phyloP scores from a whole-genome alignment of 805 yeast species.

The Saccharomycopsis fodiens region DNA sequence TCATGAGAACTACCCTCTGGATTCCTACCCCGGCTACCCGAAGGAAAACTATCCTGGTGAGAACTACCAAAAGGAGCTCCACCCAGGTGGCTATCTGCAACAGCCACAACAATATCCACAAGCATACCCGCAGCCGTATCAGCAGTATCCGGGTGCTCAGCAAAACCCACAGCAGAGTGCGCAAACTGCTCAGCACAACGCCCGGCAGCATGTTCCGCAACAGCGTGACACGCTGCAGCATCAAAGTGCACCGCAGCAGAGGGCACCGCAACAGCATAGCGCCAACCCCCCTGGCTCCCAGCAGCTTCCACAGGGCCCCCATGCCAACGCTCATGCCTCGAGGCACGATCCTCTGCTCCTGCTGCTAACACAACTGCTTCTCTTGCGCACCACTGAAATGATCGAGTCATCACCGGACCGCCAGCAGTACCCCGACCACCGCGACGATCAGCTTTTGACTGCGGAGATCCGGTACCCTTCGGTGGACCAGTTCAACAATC shows the following conservation, averaged over 20 bases:
- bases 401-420: conserved; percentile 14
- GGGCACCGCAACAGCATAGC: not conserved
- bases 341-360: conserved; percentile 2
- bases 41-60: not conserved
- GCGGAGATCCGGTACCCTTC: conserved; percentile 13
- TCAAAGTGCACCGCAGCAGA: not conserved
- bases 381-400: conserved; percentile 20
- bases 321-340: not conserved
- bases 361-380: conserved; percentile 13
- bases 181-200: not conserved
- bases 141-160: not conserved
- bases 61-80: too few relatives aligned
- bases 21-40: not conserved
- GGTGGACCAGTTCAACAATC: conserved; percentile 6
- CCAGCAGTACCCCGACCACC: not conserved
- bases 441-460: conserved; percentile 2
- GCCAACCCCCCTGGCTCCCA: conserved; percentile 1
- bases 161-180: not conserved
- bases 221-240: not conserved
- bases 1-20: not conserved
- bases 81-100: too few relatives aligned
- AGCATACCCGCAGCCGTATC: not conserved
- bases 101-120: too few relatives aligned
- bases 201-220: not conserved
- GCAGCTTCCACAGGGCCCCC: conserved; percentile 6